A percentile compares a stretch with the other conserved stretches of the same genome.
Conservation (phyloP, 108 stramenopile genomes). For the Pinguiococcus pyrenoidosus region DNA sequence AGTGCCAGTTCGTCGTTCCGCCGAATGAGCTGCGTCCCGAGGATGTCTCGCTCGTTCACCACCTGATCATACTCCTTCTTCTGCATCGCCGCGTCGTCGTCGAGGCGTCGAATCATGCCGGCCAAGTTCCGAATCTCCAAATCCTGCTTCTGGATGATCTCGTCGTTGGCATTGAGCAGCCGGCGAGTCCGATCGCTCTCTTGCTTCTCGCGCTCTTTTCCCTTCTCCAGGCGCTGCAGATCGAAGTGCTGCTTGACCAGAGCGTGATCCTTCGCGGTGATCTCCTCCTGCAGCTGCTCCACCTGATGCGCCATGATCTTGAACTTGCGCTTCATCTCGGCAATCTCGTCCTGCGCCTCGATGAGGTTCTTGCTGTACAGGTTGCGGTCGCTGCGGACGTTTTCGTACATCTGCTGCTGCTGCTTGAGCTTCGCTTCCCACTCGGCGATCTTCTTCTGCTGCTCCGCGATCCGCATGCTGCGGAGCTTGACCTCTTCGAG, state of each 20-base stretch:
- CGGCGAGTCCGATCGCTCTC: slow-evolving; percentile 26
- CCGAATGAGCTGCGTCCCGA: slow-evolving; percentile 69
- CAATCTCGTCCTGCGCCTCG: slow-evolving; percentile 52
- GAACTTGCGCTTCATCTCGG: slow-evolving; percentile 53
- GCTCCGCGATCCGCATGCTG: slow-evolving; percentile 40
- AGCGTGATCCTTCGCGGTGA: slow-evolving; percentile 48
- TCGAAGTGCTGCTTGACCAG: slow-evolving; percentile 62
- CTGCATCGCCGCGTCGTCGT: slow-evolving; percentile 53
- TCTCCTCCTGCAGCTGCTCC: slow-evolving; percentile 42
- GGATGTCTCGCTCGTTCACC: slow-evolving; percentile 67
- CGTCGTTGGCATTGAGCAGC: slow-evolving; percentile 39
- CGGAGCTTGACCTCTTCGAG: slow-evolving; percentile 51
- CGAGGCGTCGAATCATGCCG: slow-evolving; percentile 50
- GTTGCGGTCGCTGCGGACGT: slow-evolving; percentile 49
- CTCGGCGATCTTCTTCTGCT: slow-evolving; percentile 20
- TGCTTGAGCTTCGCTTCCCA: slow-evolving; percentile 51
- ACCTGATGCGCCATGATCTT: slow-evolving; percentile 57
- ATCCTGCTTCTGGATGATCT: slow-evolving; percentile 45
- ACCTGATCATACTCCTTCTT: slow-evolving; percentile 56
- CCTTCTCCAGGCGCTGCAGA: slow-evolving; percentile 44
- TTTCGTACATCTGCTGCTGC: slow-evolving; percentile 57
- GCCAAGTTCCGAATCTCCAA: slow-evolving; percentile 38
- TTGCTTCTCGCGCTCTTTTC: slow-evolving; percentile 22
- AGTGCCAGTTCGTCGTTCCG: slow-evolving; percentile 70
- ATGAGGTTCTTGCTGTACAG: slow-evolving; percentile 48